Percentiles rank a stretch among this genome's conserved stretches.
These are phyloP conservation scores for Nasturtium officinale DNA, from an alignment of 345 rosid genomes.

Conservation along the genomic window DNA sequence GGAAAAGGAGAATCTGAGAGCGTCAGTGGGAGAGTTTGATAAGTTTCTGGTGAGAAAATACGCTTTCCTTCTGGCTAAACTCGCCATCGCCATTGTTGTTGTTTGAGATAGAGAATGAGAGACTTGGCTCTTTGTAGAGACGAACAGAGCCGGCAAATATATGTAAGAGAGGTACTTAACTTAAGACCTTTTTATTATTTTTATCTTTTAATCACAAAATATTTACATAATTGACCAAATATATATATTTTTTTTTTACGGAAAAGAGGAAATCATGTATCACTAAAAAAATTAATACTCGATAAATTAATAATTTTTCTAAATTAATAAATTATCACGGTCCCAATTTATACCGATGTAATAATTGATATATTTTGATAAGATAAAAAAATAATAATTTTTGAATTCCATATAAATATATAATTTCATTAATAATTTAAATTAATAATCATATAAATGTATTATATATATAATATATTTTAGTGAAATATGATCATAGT, in stretches of 20 bases:
- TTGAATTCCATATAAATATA: too few species aligned
- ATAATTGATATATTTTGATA: too few species aligned
- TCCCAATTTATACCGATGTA: too few species aligned
- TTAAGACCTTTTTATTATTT: neutral
- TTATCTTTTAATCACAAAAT: neutral
- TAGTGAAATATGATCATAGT: too few species aligned
- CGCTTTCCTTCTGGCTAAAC: constrained; percentile 65
- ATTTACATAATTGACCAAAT: constrained; percentile 31
- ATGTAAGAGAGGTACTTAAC: constrained; percentile 3
- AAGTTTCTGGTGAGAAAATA: constrained; percentile 56
- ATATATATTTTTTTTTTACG: neutral
- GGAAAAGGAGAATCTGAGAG: constrained; percentile 54
- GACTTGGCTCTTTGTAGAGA: constrained; percentile 38
- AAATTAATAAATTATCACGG: too few species aligned
- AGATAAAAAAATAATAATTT: too few species aligned
- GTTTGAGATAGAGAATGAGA: constrained; percentile 5
- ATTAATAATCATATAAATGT: too few species aligned
- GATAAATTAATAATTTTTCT: too few species aligned
- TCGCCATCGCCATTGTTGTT: constrained; percentile 75
- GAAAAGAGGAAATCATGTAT: too few species aligned
- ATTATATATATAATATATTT: too few species aligned
- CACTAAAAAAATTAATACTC: too few species aligned
- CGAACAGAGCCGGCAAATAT: constrained; percentile 37
- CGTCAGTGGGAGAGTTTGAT: constrained; percentile 48
- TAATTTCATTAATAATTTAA: too few species aligned